A percentile compares a stretch with the other conserved stretches of the same genome.
Evolutionary conservation across 768 basidiomycete genomes (phyloP).

Genomic region (Phlebiopsis gigantea): DNA sequence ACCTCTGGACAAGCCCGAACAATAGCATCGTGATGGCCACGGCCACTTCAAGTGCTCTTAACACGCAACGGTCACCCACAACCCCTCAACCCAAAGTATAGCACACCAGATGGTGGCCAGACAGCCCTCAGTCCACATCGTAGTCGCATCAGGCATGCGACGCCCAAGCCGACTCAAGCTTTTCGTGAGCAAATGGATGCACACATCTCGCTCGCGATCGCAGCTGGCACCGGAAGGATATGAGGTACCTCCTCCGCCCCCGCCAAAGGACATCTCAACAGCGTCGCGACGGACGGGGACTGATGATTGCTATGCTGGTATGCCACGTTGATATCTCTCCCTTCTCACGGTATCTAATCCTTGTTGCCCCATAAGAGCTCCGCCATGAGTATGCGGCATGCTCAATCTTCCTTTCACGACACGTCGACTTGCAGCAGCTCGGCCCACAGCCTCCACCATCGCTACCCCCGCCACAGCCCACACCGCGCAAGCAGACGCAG

Average conservation of each 20-base stretch:
- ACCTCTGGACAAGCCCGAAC: not conserved
- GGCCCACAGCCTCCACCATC: not conserved
- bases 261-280: slow-evolving; percentile 4
- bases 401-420: slow-evolving; percentile 5
- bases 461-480: not conserved
- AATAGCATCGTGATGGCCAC: slow-evolving; percentile 2
- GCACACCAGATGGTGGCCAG: slow-evolving; percentile 3
- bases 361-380: not conserved
- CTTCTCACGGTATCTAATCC: not conserved
- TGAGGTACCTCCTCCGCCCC: slow-evolving; percentile 8
- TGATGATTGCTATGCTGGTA: not conserved
- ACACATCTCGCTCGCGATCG: not conserved
- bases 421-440: not conserved
- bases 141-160: slow-evolving; percentile 7
- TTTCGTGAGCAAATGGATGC: slow-evolving; percentile 2
- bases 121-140: slow-evolving; percentile 3
- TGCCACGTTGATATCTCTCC: not conserved
- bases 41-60: not conserved
- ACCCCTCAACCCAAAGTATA: not conserved
- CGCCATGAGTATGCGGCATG: slow-evolving; percentile 6
- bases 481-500: not conserved
- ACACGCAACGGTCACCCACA: not conserved
- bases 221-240: not conserved
- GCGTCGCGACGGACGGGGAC: not conserved
- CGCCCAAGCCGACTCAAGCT: not conserved